Evolutionary conservation across 768 basidiomycete genomes (phyloP), one percentile per base, ranked within the genome.

Genomic region (Inosperma sp.): DNA sequence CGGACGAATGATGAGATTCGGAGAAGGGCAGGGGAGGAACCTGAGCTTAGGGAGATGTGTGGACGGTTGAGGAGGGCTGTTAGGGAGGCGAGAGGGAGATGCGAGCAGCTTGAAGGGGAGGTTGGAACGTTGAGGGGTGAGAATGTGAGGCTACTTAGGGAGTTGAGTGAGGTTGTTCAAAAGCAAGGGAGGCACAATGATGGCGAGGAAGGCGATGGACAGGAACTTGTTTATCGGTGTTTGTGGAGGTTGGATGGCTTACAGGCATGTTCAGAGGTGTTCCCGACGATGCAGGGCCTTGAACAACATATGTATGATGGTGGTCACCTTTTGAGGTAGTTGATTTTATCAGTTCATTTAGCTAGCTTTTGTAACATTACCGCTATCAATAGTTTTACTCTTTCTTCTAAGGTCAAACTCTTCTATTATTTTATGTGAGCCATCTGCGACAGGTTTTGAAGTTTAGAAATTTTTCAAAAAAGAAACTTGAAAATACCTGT

Each of bases 1-100:
- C 68, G 76, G 52, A 84, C 83, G n/a, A 73, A 80, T 52, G 83
- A 84, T 42, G 78, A 80, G 1, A 65, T 87, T 16, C 70, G 85
- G 16, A 57, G 66, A 45, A 71, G 75, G 21, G 85, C 86, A 2
- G 84, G 78, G 5, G 76, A 79, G 59, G 70, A 73, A 29, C 81
- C 80, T 0, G 80, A 81, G 62, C 62, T 84, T 22, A 57, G 60
- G 23, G 68, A 65, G 7, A 63, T 66, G 35, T 73, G 72, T 55
- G 56, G 27, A 6, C 59, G 64, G 27, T 65, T 76, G 23, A 60
- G 66, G 52, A 59, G 54, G 42, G 62, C 62, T 10, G 44, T 66
- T 16, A 63, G 56, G 26, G 42, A 37, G 12, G 48, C 67, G 37
- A 55, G 60, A 43, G 61, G 57, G 22, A 50, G 58, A 29, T 37